These are phyloP conservation scores for Nephelium lappaceum DNA, from an alignment of 345 rosid genomes.

Conservation along the genomic window DNA sequence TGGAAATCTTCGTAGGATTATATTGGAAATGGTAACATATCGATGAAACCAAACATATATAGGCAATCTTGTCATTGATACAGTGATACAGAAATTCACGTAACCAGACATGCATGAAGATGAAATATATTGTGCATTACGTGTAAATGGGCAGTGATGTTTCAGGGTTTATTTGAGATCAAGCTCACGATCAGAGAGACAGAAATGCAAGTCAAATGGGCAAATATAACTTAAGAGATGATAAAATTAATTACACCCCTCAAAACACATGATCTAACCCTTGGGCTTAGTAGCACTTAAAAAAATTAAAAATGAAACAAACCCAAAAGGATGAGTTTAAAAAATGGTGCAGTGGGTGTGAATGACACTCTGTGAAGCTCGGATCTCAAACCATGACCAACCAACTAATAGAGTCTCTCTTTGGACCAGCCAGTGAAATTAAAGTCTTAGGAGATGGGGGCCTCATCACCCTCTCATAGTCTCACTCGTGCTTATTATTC, in stretches of 20 bases:
- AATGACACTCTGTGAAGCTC: constrained; percentile 52
- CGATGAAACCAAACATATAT: not conserved
- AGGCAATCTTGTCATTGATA: no score
- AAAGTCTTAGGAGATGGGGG: constrained; percentile 2
- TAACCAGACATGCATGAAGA: constrained; percentile 19
- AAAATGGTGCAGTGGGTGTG: constrained; percentile 32
- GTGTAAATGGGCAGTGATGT: not conserved
- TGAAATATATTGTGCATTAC: not conserved
- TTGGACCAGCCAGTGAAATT: constrained; percentile 29
- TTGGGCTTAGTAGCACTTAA: constrained; percentile 32
- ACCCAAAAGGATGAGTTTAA: constrained; percentile 22
- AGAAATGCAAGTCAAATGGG: constrained; percentile 35
- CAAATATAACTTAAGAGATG: constrained; percentile 8
- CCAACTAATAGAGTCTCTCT: constrained; percentile 11
- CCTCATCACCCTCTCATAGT: not conserved
- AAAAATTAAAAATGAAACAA: not conserved
- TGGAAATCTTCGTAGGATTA: not conserved
- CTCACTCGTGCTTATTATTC: constrained; percentile 23
- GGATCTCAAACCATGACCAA: constrained; percentile 41
- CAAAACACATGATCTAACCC: constrained; percentile 31
- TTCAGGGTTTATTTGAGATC: not conserved
- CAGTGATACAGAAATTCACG: not conserved
- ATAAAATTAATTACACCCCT: constrained; percentile 8
- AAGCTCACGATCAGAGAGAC: not conserved
- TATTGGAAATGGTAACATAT: no score